phyloP scores from a whole-genome alignment of 2,329 filamentous ascomycete species.

The Acrocalymma vagum region DNA sequence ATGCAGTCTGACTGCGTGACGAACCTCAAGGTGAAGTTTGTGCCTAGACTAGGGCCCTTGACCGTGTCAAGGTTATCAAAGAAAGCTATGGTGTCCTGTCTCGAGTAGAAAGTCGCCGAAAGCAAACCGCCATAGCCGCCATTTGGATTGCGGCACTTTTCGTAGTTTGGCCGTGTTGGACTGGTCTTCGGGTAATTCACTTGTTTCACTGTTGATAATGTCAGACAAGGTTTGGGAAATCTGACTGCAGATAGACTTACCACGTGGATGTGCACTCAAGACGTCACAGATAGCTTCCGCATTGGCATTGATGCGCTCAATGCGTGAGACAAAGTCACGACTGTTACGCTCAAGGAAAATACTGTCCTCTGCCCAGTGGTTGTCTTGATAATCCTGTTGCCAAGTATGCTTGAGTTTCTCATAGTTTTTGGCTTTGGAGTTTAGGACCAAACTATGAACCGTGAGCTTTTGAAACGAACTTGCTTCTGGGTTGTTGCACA shows the following conservation, averaged over 20 bases:
- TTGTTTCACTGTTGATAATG: constrained; percentile 66
- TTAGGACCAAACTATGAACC: constrained; percentile 62
- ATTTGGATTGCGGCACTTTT: constrained; percentile 74
- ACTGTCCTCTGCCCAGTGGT: constrained; percentile 92
- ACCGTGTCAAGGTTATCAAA: constrained; percentile 87
- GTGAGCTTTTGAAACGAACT: too few relatives aligned
- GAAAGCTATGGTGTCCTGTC: constrained; percentile 77
- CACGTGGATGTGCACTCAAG: constrained; percentile 65
- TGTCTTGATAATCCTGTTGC: constrained; percentile 78
- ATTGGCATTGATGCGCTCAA: constrained; percentile 84
- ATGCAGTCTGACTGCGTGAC: constrained; percentile 9
- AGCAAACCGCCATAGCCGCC: constrained; percentile 92
- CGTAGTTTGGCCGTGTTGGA: constrained; percentile 75
- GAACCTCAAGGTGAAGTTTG: constrained; percentile 87
- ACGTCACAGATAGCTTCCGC: constrained; percentile 83
- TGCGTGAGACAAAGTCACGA: constrained; percentile 84
- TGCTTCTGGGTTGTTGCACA: too few relatives aligned
- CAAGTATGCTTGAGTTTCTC: constrained; percentile 71
- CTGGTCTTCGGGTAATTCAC: constrained; percentile 89
- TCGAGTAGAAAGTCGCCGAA: constrained; percentile 79
- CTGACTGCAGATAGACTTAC: constrained; percentile 41
- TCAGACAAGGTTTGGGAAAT: constrained; percentile 16
- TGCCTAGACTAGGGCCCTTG: constrained; percentile 94
- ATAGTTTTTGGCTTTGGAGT: constrained; percentile 76
- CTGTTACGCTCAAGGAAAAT: constrained; percentile 97